These are phyloP conservation scores for Tubosaeta sp. DNA, from an alignment of 768 basidiomycete species.

Conservation along the genomic window DNA sequence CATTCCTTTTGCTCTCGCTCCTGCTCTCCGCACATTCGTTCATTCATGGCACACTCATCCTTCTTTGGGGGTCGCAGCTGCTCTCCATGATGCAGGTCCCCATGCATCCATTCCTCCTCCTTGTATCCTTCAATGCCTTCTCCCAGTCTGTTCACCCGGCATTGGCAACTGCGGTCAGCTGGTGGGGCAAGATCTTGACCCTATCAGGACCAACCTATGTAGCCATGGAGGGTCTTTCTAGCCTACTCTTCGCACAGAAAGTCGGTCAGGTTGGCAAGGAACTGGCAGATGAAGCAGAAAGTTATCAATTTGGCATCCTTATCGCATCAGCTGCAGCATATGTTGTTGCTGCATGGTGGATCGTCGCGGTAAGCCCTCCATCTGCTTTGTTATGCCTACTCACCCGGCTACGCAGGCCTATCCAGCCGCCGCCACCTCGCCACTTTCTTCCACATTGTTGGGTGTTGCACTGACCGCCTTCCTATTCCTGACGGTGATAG, in stretches of 20 bases:
- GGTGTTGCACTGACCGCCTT: constrained; percentile 87
- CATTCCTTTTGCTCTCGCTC: constrained; percentile 78
- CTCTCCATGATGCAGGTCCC: constrained; percentile 80
- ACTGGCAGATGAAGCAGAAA: constrained; percentile 67
- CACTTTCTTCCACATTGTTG: constrained; percentile 83
- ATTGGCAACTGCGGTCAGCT: constrained; percentile 51
- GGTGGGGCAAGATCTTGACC: constrained; percentile 71
- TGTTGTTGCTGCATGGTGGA: constrained; percentile 83
- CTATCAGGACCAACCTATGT: constrained; percentile 77
- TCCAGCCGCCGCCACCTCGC: constrained; percentile 76
- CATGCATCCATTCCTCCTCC: constrained; percentile 81
- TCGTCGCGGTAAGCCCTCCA: constrained; percentile 58
- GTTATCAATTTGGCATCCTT: constrained; percentile 71
- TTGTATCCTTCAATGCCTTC: constrained; percentile 84
- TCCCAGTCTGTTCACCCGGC: constrained; percentile 58
- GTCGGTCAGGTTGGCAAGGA: constrained; percentile 74
- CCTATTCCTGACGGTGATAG: constrained; percentile 87
- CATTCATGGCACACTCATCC: constrained; percentile 75
- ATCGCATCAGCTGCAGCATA: constrained; percentile 76
- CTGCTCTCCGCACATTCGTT: constrained; percentile 72
- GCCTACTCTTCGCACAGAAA: constrained; percentile 76
- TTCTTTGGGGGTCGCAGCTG: constrained; percentile 66
- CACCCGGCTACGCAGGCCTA: constrained; percentile 52
- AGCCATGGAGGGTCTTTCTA: constrained; percentile 79
- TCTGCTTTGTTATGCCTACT: constrained; percentile 3